Evolutionary conservation across 768 basidiomycete species (phyloP).

Genomic region (Suillus ampliporus): DNA sequence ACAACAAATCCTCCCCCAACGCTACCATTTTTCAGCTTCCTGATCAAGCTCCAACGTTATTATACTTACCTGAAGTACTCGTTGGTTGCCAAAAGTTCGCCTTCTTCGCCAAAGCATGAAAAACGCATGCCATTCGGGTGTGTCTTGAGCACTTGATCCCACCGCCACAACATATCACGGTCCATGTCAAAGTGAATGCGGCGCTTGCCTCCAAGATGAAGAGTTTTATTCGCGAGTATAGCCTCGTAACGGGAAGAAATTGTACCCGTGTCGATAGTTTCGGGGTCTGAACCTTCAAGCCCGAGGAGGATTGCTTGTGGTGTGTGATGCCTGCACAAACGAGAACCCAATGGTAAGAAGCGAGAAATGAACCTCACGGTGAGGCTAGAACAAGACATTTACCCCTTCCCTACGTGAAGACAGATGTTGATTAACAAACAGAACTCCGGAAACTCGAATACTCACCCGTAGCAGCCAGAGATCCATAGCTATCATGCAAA

Average conservation of each 20-base stretch:
- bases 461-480: conserved; percentile 88
- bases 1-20: conserved; percentile 96
- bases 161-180: conserved; percentile 91
- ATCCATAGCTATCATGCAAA: conserved; percentile 70
- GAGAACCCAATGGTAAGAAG: not conserved
- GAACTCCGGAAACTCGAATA: conserved; percentile 10
- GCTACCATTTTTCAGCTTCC: conserved; percentile 36
- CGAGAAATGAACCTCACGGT: conserved; percentile 8
- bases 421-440: conserved; percentile 13
- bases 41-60: not conserved
- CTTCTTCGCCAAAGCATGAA: conserved; percentile 79
- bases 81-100: conserved; percentile 89
- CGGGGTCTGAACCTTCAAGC: conserved; percentile 89
- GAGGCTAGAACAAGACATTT: conserved; percentile 26
- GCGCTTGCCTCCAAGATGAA: conserved; percentile 75
- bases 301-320: conserved; percentile 87
- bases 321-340: conserved; percentile 70
- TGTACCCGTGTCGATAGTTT: conserved; percentile 89
- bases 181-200: conserved; percentile 88
- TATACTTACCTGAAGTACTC: conserved; percentile 78
- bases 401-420: conserved; percentile 72
- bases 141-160: conserved; percentile 87
- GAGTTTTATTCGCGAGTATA: conserved; percentile 67
- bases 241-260: conserved; percentile 76
- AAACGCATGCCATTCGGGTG: conserved; percentile 96